Base-by-base conservation (phyloP, 2,329 filamentous ascomycete species). In the Sarocladium oryzae region DNA sequence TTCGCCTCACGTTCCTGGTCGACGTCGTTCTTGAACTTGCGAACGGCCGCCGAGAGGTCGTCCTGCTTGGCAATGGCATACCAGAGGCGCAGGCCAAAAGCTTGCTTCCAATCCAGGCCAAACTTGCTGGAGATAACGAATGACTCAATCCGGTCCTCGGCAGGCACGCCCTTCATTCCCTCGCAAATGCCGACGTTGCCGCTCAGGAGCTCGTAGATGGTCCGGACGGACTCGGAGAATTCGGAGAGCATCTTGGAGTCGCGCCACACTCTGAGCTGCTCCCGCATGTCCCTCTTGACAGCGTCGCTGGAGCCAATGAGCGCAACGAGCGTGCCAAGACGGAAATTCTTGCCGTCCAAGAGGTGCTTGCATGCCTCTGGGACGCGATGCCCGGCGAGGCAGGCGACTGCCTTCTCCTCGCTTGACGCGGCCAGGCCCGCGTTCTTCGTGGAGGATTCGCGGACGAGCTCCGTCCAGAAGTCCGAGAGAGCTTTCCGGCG, bases 21-120 rank as follows among this genome's bases (percentile, higher is more conserved):
- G 41, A 97, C 74, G 59, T 96, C 90, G 51, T 84, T 74, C 54
- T 82, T 75, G 66, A 90, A 99, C 24, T 79, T 78, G 38, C 75
- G 69, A 4, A 99, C 84, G 2, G 91, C 91, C 41, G 76, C 73
- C 8, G 85, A 81, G 38, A 96, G 76, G 32, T 82, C 78, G 40
- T 90, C 86, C 35, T 83, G 76, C 30, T 79, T 73, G 2, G 80
- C 76, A 36, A 84, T 87, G 40, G 84, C 85, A 65, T 96, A 99
- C 88, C 90, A 97, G 2, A 99, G 75, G 38, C 91, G 84, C 48
- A 99, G 76, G 10, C 89, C 92, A 66, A 99, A 96, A 1, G 91
- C 85, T 63, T 95, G 91, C 65, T 89, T 85, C 93, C 93, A 99
- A 64, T 95, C 88, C 32, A 99, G 75, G 4, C 82, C 82, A 64